Base-by-base conservation (phyloP, 106 monocot species). In the Platanthera guangdongensis region DNA sequence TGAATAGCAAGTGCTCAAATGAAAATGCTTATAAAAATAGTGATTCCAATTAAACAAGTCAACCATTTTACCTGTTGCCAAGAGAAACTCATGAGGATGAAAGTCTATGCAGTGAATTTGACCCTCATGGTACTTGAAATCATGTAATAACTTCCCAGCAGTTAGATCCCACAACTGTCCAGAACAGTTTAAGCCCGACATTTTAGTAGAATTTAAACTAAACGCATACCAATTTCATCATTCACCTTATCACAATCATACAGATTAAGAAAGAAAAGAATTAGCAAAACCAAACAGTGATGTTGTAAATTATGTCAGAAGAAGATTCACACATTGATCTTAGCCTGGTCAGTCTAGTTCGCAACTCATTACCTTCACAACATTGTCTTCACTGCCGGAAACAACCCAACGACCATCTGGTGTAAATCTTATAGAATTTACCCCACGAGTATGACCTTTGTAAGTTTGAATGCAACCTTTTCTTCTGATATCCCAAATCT, bases 391-490 rank as follows among this genome's bases (percentile, higher is more conserved):
- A 14, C 97, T 94, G 50, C 94, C 97, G 46, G 97, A 99, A 52
- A 99, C 97, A 77, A 99, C 89, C 97, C 97, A 99, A 28, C 94
- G 89, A 39, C 94, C 97, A 68, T 97, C 96, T 73, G 96, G 97
- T 21, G 97, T 94, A 80, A 99, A 99, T 74, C 87, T 91, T 76
- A 99, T 89, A 50, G 88, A 84, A 90, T 91, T 90, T 32, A 99
- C 94, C 6, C 94, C 91, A 81, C 94, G 84, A 2, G 89, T 91
- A 67, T 96, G 96, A 15, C 96, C 96, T 75, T 96, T 96, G 76
- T 96, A 96, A n/a, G 96, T 96, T 52, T 93, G 96, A 74, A 96
- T 96, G 81, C 96, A 96, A 70, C 96, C 87, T 75, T 96, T 96
- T 81, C 89, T 88, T 78, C 96, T 84, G 14, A 93, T 91, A 80